These are phyloP conservation scores for Pharnaceum exiguum DNA, from an alignment of 148 eudicot species.

Conservation along the genomic window DNA sequence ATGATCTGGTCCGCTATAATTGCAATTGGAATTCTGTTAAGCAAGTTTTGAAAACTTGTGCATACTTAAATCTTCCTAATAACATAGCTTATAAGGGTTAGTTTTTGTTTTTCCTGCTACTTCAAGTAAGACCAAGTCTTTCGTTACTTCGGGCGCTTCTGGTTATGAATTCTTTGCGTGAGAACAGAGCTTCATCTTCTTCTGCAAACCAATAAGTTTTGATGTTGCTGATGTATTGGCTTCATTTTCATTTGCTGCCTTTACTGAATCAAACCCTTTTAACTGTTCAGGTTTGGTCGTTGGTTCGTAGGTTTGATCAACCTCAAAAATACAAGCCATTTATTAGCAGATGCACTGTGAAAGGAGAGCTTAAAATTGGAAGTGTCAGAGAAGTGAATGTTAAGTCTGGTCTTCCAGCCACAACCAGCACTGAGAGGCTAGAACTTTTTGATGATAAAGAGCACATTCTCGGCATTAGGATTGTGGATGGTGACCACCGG, in stretches of 20 bases:
- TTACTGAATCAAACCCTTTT: not conserved
- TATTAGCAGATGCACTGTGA: slow-evolving; percentile 48
- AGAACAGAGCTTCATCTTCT: too few species aligned
- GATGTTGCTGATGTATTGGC: not conserved
- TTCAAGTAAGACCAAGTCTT: too few species aligned
- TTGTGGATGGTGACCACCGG: slow-evolving; percentile 63
- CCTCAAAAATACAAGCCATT: slow-evolving; percentile 69
- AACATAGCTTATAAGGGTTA: too few species aligned
- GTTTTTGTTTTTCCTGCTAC: too few species aligned
- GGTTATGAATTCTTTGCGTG: too few species aligned
- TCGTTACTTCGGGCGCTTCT: too few species aligned
- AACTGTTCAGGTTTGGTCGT: slow-evolving; percentile 47
- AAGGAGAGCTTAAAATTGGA: slow-evolving; percentile 52
- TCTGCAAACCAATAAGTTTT: too few species aligned
- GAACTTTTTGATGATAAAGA: slow-evolving; percentile 56
- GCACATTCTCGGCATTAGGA: slow-evolving; percentile 51
- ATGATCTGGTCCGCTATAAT: too few species aligned
- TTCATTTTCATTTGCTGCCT: not conserved
- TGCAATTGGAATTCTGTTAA: too few species aligned
- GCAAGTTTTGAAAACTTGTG: too few species aligned
- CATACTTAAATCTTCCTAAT: too few species aligned
- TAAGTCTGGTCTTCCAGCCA: slow-evolving; percentile 63
- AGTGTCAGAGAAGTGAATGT: slow-evolving; percentile 65
- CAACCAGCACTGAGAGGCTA: slow-evolving; percentile 59
- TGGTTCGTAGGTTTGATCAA: slow-evolving; percentile 66